A percentile compares a stretch with the other conserved stretches of the same genome.
phyloP scores from a whole-genome alignment of 164 flowering plant genomes.

The Paratinospora sagittata region DNA sequence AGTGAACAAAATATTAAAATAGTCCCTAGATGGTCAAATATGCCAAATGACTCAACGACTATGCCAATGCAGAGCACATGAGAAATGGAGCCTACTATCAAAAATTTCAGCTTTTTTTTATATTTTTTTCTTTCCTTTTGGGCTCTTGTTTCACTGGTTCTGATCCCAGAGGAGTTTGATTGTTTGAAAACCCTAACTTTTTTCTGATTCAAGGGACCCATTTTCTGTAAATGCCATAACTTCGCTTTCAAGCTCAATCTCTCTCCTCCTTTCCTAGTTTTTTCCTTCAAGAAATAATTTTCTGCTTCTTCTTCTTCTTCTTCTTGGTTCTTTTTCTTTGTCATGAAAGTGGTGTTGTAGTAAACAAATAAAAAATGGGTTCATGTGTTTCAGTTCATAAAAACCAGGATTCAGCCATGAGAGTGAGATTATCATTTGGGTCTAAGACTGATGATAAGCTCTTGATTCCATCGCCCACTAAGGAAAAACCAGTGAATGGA shows the following conservation, averaged over 20 bases:
- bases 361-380: constrained; percentile 36
- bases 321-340: neutral
- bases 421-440: constrained; percentile 21
- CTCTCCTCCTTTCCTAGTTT: neutral
- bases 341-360: constrained; percentile 5
- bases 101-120: too few species aligned
- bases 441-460: constrained; percentile 28
- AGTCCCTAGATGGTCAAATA: too few species aligned
- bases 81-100: neutral
- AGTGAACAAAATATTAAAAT: too few species aligned
- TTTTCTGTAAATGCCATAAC: constrained; percentile 1
- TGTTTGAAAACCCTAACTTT: neutral
- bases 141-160: neutral
- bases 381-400: constrained; percentile 42
- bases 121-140: too few species aligned
- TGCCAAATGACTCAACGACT: too few species aligned
- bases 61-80: neutral
- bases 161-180: neutral
- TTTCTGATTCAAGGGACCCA: constrained; percentile 7
- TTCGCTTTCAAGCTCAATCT: constrained; percentile 26
- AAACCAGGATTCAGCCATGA: constrained; percentile 35
- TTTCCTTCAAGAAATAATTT: constrained; percentile 10
- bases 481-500: constrained; percentile 24
- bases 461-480: constrained; percentile 35
- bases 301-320: neutral